phyloP scores from a whole-genome alignment of 352 stramenopile genomes.

The Globisporangium paroecandrum region DNA sequence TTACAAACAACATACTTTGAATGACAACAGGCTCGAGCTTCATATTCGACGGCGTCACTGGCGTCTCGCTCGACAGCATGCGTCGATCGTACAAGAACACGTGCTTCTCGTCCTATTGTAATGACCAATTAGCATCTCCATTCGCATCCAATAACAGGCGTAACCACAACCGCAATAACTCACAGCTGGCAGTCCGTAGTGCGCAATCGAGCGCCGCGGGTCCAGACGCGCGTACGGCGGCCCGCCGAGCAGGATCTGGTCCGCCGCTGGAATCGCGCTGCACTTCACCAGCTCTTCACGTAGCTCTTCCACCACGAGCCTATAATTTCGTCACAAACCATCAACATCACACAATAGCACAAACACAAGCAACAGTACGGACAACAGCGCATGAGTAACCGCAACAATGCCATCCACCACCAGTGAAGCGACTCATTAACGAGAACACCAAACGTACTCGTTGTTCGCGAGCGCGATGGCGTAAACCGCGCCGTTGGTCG shows the following conservation, averaged over 20 bases:
- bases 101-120: constrained; percentile 44
- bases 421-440: background rate
- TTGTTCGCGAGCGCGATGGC: constrained; percentile 32
- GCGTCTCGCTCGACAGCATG: constrained; percentile 64
- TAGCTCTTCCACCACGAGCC: constrained; percentile 65
- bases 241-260: constrained; percentile 81
- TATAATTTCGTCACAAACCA: constrained; percentile 18
- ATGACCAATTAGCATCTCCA: background rate
- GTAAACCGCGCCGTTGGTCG: constrained; percentile 39
- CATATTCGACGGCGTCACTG: constrained; percentile 44
- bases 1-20: constrained; percentile 5
- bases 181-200: constrained; percentile 63
- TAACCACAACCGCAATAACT: background rate
- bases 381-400: background rate
- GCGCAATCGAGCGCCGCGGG: constrained; percentile 57
- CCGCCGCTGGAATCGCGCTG: constrained; percentile 54
- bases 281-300: constrained; percentile 51
- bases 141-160: background rate
- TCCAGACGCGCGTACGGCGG: constrained; percentile 77
- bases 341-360: background rate
- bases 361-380: background rate
- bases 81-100: constrained; percentile 84
- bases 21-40: constrained; percentile 20
- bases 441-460: constrained; percentile 37
- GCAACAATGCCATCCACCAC: background rate